A percentile compares a stretch with the other conserved stretches of the same genome.
Evolutionary conservation across 2,329 filamentous ascomycete species (phyloP).

Genomic region (Daldinia sp.): DNA sequence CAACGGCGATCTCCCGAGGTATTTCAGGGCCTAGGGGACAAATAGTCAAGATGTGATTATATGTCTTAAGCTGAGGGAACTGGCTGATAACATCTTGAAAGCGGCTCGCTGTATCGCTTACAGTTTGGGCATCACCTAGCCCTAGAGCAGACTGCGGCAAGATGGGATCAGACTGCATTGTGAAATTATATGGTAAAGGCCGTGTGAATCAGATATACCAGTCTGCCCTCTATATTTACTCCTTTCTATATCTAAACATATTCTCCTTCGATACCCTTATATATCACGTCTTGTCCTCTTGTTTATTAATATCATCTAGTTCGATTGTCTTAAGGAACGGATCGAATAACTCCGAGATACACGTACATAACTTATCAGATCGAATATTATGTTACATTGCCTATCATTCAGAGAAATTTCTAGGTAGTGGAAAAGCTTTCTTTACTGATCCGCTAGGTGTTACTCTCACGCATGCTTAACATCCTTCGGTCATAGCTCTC

Average conservation of each 20-base stretch:
- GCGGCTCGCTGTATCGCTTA: background rate
- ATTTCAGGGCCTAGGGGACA: background rate
- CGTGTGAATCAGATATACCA: background rate
- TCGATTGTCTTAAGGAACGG: background rate
- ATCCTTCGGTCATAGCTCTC: background rate
- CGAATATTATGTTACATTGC: too few species aligned
- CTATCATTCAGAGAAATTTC: too few species aligned
- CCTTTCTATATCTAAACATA: background rate
- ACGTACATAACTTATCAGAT: too few species aligned
- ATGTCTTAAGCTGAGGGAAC: background rate
- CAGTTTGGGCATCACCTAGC: background rate
- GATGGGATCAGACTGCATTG: background rate
- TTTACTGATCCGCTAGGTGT: too few species aligned
- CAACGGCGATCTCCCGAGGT: background rate
- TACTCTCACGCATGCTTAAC: background rate
- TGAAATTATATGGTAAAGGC: background rate
- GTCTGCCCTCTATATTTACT: background rate
- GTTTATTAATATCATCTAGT: background rate
- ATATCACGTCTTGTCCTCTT: background rate
- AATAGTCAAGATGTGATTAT: background rate
- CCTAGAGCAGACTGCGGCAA: background rate
- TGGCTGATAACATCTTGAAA: background rate
- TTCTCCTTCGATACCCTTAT: background rate
- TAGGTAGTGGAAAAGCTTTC: too few species aligned
- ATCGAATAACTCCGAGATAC: background rate